Base-by-base conservation (phyloP, 2,329 filamentous ascomycete genomes). In the Aspergillus caelatus region DNA sequence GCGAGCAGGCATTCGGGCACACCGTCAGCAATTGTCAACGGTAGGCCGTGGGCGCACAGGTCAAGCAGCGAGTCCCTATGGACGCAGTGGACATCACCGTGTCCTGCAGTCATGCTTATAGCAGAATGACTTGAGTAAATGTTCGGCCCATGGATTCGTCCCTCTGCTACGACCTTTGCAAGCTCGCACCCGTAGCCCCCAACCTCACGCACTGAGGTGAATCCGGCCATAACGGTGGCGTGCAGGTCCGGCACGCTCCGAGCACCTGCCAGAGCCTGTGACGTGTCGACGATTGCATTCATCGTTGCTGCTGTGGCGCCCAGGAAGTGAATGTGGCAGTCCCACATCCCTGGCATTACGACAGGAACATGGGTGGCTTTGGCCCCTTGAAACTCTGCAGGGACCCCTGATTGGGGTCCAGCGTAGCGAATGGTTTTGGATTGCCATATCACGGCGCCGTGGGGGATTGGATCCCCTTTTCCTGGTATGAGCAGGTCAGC, bases 291-390 rank as follows among this genome's bases (percentile, higher is more conserved):
- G 43, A 56, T 23, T 8, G 59, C 45, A 30, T 61, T 58, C 34
- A 65, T 53, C n/a, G 57, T 64, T 48, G 68, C 69, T 23, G 65
- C 56, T 5, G 66, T 66, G 2, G 72, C 62, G n/a, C 80, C 83
- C 5, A 77, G 65, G 64, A 81, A 83, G 68, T 86, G 84, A 0
- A 79, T 77, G 69, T 85, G 84, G 64, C 78, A 81, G 62, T 86
- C 84, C 83, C 83, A 86, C 26, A 86, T 77, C 2, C 84, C 84
- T 0, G 84, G 83, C 74, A 86, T 81, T 10, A 84, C 68, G 11
- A 82, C 78, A 0, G 79, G 77, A 16, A 84, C 80, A 21, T 74
- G 71, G 0, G 71, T 74, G 30, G 70, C 70, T 1, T 62, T 63
- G 30, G 78, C 58, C 6, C 64, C 34, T 16, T 62, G 64, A 62